These are phyloP conservation scores for Radiomyces spectabilis DNA, from an alignment of 192 early-diverging fungal genomes.

Conservation along the genomic window DNA sequence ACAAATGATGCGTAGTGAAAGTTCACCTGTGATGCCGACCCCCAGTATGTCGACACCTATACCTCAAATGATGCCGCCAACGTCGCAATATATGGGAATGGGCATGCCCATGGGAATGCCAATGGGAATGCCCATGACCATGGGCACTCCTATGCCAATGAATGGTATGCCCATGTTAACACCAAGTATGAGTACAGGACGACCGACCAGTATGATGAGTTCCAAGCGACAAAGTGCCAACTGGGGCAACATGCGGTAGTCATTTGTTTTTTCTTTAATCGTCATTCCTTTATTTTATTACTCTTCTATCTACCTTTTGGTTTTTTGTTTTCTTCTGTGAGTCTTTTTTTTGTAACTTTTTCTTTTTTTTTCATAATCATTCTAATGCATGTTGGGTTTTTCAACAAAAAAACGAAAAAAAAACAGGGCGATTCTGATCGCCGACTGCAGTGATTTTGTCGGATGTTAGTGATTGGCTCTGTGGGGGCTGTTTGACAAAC, in stretches of 20 bases:
- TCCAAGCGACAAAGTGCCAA: background rate
- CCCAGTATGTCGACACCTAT: background rate
- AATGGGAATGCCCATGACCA: background rate
- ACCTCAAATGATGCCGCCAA: conserved; percentile 1
- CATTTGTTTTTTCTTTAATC: background rate
- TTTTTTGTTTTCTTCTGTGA: too few relatives aligned
- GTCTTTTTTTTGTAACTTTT: too few relatives aligned
- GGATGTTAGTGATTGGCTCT: too few relatives aligned
- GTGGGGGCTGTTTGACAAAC: too few relatives aligned
- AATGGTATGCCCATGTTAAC: background rate
- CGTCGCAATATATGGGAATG: too few relatives aligned
- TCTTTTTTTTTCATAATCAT: too few relatives aligned
- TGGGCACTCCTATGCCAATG: background rate
- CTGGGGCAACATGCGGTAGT: background rate
- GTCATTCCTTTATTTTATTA: background rate
- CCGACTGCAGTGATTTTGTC: too few relatives aligned
- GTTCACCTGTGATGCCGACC: background rate
- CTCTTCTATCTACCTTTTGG: too few relatives aligned
- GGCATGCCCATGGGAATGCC: too few relatives aligned
- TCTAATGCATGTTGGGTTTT: too few relatives aligned
- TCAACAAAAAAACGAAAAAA: too few relatives aligned
- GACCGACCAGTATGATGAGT: background rate
- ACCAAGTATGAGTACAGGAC: background rate
- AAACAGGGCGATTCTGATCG: too few relatives aligned
- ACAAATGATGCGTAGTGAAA: conserved; percentile 14